Evolutionary conservation across 768 basidiomycete genomes (phyloP).

Genomic region (Phallus indusiatus): DNA sequence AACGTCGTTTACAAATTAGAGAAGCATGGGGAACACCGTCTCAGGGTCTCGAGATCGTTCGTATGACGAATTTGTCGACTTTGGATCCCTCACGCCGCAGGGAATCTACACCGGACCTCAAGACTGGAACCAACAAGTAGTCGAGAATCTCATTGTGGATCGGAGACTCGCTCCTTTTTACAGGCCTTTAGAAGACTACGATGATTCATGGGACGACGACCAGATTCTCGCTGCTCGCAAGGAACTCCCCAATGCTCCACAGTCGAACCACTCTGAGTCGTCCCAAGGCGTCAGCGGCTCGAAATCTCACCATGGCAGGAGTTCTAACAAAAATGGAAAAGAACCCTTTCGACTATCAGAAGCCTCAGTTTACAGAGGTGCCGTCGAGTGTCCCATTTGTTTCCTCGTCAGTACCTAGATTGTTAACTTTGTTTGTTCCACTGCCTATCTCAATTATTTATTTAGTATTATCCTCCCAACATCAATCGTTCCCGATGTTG

Average conservation of each 20-base stretch:
- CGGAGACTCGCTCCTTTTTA: constrained; percentile 93
- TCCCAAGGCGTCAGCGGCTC: constrained; percentile 32
- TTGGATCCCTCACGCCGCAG: constrained; percentile 69
- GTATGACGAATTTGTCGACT: constrained; percentile 80
- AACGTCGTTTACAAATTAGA: neutral
- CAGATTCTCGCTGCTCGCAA: constrained; percentile 76
- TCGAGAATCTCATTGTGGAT: constrained; percentile 80
- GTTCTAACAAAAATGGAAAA: constrained; percentile 40
- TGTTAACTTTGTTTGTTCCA: constrained; percentile 6
- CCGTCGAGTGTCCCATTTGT: constrained; percentile 95
- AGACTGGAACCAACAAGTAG: constrained; percentile 86
- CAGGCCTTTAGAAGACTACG: constrained; percentile 89
- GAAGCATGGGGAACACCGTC: constrained; percentile 69
- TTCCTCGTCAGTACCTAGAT: constrained; percentile 78
- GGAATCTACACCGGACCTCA: constrained; percentile 76
- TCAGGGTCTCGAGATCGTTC: constrained; percentile 66
- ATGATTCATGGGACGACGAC: constrained; percentile 81
- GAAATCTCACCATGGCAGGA: constrained; percentile 23
- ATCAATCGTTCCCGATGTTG: constrained; percentile 98
- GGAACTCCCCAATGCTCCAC: constrained; percentile 41
- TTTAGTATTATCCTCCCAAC: constrained; percentile 91
- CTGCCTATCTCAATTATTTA: constrained; percentile 12
- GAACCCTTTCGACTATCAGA: constrained; percentile 60
- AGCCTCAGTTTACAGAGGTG: constrained; percentile 72
- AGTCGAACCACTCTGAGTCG: constrained; percentile 29